A percentile compares a stretch with the other conserved stretches of the same genome.
Evolutionary conservation across 441 rosid genomes (phyloP).

Genomic region (Jatropha multifida): DNA sequence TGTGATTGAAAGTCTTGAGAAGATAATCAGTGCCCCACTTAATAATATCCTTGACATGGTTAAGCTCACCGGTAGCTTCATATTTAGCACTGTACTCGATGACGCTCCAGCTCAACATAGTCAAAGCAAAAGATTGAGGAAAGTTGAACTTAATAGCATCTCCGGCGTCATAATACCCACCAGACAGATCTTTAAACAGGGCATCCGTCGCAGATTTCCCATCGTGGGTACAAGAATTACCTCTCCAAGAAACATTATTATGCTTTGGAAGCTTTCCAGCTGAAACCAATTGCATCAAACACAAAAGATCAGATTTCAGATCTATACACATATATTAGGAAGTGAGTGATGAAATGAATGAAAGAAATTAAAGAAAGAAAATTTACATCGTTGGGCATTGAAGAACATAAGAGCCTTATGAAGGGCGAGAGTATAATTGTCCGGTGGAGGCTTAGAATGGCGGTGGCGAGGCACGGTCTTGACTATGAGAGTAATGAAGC

Average conservation of each 20-base stretch:
- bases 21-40: conserved; percentile 79
- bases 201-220: conserved; percentile 47
- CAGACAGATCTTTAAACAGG: conserved; percentile 55
- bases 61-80: conserved; percentile 85
- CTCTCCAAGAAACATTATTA: conserved; percentile 84
- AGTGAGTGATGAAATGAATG: background rate
- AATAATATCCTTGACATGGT: conserved; percentile 67
- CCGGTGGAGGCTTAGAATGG: conserved; percentile 42
- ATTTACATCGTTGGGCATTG: conserved; percentile 77
- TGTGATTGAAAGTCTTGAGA: conserved; percentile 69
- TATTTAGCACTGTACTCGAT: conserved; percentile 92
- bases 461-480: conserved; percentile 69
- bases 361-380: background rate
- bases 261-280: conserved; percentile 80
- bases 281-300: conserved; percentile 28
- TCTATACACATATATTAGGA: background rate
- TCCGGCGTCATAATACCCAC: conserved; percentile 94
- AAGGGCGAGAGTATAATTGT: conserved; percentile 82
- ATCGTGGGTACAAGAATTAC: conserved; percentile 67
- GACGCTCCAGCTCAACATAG: conserved; percentile 98
- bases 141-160: conserved; percentile 89
- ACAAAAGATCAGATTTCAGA: conserved; percentile 6
- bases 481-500: conserved; percentile 64
- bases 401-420: conserved; percentile 86
- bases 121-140: conserved; percentile 78